Evolutionary conservation across 805 yeast genomes (phyloP).

Genomic region (Wickerhamiella siamensis): DNA sequence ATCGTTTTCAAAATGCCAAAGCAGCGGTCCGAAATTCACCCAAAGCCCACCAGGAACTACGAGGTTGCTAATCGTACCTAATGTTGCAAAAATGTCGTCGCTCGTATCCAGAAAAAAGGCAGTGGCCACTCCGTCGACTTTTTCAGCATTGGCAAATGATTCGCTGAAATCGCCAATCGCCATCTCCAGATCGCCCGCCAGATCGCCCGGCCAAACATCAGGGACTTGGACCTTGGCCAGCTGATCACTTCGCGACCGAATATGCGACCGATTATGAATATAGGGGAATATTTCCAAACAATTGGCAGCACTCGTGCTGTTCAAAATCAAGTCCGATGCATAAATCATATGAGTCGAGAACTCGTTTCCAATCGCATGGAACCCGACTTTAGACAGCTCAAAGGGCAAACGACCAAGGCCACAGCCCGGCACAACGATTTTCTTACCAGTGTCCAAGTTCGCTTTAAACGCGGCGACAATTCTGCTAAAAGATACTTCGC

Average conservation of each 20-base stretch:
- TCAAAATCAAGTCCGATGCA: conserved; percentile 28
- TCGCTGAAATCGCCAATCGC: conserved; percentile 61
- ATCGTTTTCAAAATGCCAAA: conserved; percentile 59
- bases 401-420: conserved; percentile 78
- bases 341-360: conserved; percentile 66
- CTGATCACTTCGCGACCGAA: conserved; percentile 36
- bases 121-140: conserved; percentile 27
- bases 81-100: conserved; percentile 61
- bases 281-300: conserved; percentile 24
- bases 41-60: conserved; percentile 41
- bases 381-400: conserved; percentile 35
- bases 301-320: conserved; percentile 9
- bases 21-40: conserved; percentile 65
- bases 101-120: conserved; percentile 87
- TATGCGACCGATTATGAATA: conserved; percentile 59
- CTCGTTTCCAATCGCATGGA: conserved; percentile 62
- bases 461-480: conserved; percentile 32
- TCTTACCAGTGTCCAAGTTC: conserved; percentile 20
- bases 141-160: conserved; percentile 28
- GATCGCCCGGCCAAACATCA: conserved; percentile 19
- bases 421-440: conserved; percentile 63
- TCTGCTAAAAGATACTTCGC: conserved; percentile 40
- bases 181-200: conserved; percentile 41
- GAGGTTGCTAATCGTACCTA: conserved; percentile 43
- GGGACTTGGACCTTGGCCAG: conserved; percentile 31